These are phyloP conservation scores for Yamadazyma friedrichii DNA, from an alignment of 1,139 yeast genomes.

Conservation along the genomic window DNA sequence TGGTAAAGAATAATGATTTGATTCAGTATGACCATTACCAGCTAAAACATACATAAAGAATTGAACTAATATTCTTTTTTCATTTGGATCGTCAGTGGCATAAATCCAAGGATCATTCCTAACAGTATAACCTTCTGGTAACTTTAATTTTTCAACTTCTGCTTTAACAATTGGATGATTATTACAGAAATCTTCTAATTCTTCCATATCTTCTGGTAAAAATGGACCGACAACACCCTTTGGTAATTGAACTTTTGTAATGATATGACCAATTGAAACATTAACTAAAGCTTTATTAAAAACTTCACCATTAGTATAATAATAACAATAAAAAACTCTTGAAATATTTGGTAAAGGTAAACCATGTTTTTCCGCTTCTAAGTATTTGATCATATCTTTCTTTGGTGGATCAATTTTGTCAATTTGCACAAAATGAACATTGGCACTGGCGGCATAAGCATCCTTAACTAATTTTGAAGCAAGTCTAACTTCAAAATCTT, in stretches of 20 bases:
- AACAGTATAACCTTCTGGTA: slow-evolving; percentile 55
- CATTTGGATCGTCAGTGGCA: slow-evolving; percentile 69
- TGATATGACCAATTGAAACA: slow-evolving; percentile 60
- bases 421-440: slow-evolving; percentile 68
- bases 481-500: slow-evolving; percentile 61
- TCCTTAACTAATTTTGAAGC: slow-evolving; percentile 66
- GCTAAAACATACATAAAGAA: slow-evolving; percentile 77
- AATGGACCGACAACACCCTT: slow-evolving; percentile 72
- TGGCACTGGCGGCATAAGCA: slow-evolving; percentile 44
- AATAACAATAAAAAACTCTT: slow-evolving; percentile 67
- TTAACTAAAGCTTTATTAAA: slow-evolving; percentile 76
- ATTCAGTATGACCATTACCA: slow-evolving; percentile 67
- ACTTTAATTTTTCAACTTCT: slow-evolving; percentile 62
- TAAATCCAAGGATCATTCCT: slow-evolving; percentile 87
- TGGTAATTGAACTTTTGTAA: slow-evolving; percentile 57
- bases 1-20: slow-evolving; percentile 84
- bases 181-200: slow-evolving; percentile 50
- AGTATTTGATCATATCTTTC: slow-evolving; percentile 63
- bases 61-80: slow-evolving; percentile 63
- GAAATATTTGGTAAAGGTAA: slow-evolving; percentile 54
- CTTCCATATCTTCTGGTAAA: slow-evolving; percentile 65
- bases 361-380: slow-evolving; percentile 70
- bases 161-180: slow-evolving; percentile 60
- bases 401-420: slow-evolving; percentile 84
- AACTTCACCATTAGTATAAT: slow-evolving; percentile 54